These are phyloP conservation scores for Paraphoma chrysanthemicola DNA, from an alignment of 2,329 filamentous ascomycete species.

Conservation along the genomic window DNA sequence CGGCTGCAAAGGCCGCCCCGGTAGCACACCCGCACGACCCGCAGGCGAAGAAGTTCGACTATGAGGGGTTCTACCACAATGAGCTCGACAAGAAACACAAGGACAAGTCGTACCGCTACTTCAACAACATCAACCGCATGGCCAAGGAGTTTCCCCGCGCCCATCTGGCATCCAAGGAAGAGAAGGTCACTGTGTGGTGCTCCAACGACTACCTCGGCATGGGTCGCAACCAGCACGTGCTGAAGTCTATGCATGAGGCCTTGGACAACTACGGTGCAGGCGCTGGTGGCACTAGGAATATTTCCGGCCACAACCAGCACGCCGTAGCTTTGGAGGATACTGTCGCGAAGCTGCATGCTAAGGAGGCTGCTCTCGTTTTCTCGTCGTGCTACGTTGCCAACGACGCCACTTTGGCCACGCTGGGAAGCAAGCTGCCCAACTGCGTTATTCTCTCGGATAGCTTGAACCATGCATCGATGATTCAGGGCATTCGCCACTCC, in stretches of 20 bases:
- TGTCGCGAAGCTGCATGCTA: constrained; percentile 85
- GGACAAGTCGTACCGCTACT: constrained; percentile 99
- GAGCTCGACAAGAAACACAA: constrained; percentile 99
- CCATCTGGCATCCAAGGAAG: constrained; percentile 82
- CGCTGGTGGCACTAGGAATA: constrained; percentile 94
- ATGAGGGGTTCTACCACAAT: constrained; percentile 83
- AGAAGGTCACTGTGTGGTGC: constrained; percentile 97
- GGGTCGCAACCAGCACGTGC: constrained; percentile 86
- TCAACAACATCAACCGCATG: constrained; percentile 99
- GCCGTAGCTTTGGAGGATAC: constrained; percentile 83
- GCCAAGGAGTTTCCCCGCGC: constrained; percentile 95
- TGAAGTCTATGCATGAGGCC: constrained; percentile 93
- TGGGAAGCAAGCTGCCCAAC: constrained; percentile 95
- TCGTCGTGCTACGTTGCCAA: constrained; percentile 99
- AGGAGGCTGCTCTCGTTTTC: constrained; percentile 92
- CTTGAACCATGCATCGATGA: constrained; percentile 98
- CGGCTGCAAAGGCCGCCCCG: constrained; percentile 25
- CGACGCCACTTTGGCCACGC: constrained; percentile 91
- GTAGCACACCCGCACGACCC: constrained; percentile 44
- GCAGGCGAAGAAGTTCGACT: constrained; percentile 74
- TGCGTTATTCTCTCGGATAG: constrained; percentile 98
- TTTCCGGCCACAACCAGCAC: constrained; percentile 96
- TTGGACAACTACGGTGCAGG: constrained; percentile 94
- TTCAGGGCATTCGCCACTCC: constrained; percentile 97
- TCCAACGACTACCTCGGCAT: constrained; percentile 99